Evolutionary conservation across 768 basidiomycete genomes (phyloP).

Genomic region (Hericium coralloides): DNA sequence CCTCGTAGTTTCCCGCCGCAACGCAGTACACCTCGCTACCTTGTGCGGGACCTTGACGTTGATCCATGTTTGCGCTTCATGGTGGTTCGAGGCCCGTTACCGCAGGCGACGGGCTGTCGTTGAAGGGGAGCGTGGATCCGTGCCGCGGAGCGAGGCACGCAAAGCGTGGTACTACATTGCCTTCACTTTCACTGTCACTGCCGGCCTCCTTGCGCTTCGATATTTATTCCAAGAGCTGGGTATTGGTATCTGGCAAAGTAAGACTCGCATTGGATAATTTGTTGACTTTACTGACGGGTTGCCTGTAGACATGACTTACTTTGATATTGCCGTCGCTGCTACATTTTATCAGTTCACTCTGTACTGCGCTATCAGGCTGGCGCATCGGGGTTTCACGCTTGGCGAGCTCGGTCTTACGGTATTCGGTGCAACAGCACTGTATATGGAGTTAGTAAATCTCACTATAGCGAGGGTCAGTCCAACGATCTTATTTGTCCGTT

Average conservation of each 20-base stretch:
- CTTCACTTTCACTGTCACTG: slow-evolving; percentile 50
- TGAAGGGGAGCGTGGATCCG: slow-evolving; percentile 67
- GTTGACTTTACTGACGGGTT: not conserved
- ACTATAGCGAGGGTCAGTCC: slow-evolving; percentile 69
- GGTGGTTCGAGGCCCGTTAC: slow-evolving; percentile 58
- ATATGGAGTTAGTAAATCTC: slow-evolving; percentile 79
- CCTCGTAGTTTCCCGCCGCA: slow-evolving; percentile 60
- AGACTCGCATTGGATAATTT: not conserved
- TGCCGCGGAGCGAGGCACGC: slow-evolving; percentile 62
- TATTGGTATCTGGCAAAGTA: slow-evolving; percentile 65
- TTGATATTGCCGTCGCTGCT: slow-evolving; percentile 65
- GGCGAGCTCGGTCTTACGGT: slow-evolving; percentile 89
- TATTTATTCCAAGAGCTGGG: slow-evolving; percentile 32
- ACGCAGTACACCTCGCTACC: slow-evolving; percentile 70
- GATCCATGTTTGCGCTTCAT: slow-evolving; percentile 70
- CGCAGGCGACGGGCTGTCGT: slow-evolving; percentile 31
- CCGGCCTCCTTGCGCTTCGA: slow-evolving; percentile 41
- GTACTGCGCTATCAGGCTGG: slow-evolving; percentile 82
- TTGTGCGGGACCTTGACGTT: slow-evolving; percentile 75
- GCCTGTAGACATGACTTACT: slow-evolving; percentile 58
- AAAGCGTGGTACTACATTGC: slow-evolving; percentile 55
- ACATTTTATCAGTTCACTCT: slow-evolving; percentile 88
- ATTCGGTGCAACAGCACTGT: slow-evolving; percentile 79
- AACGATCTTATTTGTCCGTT: too few species aligned
- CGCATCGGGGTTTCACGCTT: slow-evolving; percentile 90